Conservation (phyloP, 345 rosid species). For the Aethionema arabicum region DNA sequence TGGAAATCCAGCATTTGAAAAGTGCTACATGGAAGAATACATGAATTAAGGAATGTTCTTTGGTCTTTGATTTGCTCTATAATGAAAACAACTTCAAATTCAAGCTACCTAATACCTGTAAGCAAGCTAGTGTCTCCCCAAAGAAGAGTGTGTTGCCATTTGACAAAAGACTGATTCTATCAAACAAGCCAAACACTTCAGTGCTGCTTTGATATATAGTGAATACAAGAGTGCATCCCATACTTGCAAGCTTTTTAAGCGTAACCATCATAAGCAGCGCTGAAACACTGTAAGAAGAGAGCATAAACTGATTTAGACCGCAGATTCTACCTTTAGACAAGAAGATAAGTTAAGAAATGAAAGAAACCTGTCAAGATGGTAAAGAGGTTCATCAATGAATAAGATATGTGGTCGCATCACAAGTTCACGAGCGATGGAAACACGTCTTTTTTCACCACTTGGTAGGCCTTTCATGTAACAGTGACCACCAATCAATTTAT, state of each 20-base stretch:
- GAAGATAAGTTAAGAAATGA: conserved; percentile 14
- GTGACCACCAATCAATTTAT: conserved; percentile 95
- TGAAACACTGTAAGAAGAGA: conserved; percentile 62
- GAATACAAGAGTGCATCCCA: conserved; percentile 91
- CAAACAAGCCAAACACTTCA: conserved; percentile 99
- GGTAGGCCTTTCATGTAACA: conserved; percentile 94
- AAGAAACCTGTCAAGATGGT: conserved; percentile 84
- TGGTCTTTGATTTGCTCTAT: neutral
- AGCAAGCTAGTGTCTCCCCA: conserved; percentile 96
- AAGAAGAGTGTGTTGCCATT: conserved; percentile 96
- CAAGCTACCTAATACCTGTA: conserved; percentile 56
- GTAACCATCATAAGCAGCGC: conserved; percentile 99
- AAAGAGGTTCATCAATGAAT: conserved; percentile 96
- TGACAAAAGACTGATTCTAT: conserved; percentile 93
- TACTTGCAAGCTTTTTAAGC: conserved; percentile 91
- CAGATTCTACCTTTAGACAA: neutral
- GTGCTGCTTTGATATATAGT: conserved; percentile 94
- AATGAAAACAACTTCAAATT: neutral
- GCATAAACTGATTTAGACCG: neutral
- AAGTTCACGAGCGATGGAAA: conserved; percentile 95
- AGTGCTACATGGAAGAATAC: conserved; percentile 60
- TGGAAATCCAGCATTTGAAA: conserved; percentile 99
- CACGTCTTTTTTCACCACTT: conserved; percentile 94
- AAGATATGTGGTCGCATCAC: conserved; percentile 92
- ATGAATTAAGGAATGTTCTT: conserved; percentile 4